These are phyloP conservation scores for Dothiorella sarmentorum DNA, from an alignment of 2,329 filamentous ascomycete species.

Conservation along the genomic window DNA sequence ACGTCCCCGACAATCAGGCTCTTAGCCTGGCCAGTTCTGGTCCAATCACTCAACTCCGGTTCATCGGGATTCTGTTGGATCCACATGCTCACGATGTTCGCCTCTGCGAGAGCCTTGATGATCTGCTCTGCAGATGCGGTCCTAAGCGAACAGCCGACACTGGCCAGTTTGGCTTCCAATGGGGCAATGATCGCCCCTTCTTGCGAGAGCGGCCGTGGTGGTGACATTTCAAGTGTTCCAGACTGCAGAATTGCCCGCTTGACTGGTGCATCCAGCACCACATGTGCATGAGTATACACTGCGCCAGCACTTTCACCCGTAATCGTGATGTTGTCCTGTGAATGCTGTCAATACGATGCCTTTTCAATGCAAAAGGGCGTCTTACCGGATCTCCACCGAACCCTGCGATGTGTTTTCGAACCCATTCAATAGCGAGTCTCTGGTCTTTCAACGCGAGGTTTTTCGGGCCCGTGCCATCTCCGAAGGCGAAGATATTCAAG, in stretches of 20 bases:
- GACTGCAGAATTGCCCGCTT: conserved; percentile 41
- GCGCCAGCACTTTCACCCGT: conserved; percentile 48
- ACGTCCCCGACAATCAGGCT: conserved; percentile 44
- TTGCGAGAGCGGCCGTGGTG: conserved; percentile 37
- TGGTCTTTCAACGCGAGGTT: conserved; percentile 41
- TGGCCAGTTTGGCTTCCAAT: conserved; percentile 23
- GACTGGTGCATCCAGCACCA: conserved; percentile 33
- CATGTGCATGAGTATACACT: conserved; percentile 44
- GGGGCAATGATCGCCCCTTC: conserved; percentile 32
- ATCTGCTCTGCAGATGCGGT: conserved; percentile 32
- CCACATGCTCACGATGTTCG: conserved; percentile 43
- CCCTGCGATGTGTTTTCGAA: conserved; percentile 24
- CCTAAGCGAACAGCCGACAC: conserved; percentile 22
- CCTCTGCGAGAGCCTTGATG: conserved; percentile 34
- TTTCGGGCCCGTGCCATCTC: conserved; percentile 35
- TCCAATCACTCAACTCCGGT: conserved; percentile 36
- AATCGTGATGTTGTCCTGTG: conserved; percentile 40
- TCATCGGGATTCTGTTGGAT: conserved; percentile 37
- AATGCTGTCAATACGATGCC: neutral
- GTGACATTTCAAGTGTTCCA: conserved; percentile 43
- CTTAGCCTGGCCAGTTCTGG: conserved; percentile 33
- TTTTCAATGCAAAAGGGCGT: neutral
- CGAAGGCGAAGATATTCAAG: conserved; percentile 47
- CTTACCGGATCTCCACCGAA: conserved; percentile 32
- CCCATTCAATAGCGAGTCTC: conserved; percentile 34